Evolutionary conservation across 2,329 filamentous ascomycete species (phyloP).

Genomic region (Rutstroemia sp.): DNA sequence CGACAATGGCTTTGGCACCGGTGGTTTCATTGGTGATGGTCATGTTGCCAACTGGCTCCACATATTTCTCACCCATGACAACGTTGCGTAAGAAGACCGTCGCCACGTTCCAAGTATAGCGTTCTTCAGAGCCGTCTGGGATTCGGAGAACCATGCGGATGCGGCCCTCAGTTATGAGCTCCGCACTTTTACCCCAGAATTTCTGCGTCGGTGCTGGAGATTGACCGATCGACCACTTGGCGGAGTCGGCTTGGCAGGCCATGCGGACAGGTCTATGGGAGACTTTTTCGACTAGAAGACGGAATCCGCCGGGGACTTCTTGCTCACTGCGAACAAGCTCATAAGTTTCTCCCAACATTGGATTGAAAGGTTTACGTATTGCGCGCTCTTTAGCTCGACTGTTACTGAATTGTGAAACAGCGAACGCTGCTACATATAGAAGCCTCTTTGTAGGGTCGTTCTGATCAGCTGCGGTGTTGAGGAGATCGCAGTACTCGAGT

Average conservation of each 20-base stretch:
- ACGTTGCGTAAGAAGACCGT: slow-evolving; percentile 93
- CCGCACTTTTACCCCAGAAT: slow-evolving; percentile 96
- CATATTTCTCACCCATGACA: slow-evolving; percentile 95
- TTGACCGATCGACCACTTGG: slow-evolving; percentile 80
- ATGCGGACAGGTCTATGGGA: slow-evolving; percentile 86
- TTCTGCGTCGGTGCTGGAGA: slow-evolving; percentile 87
- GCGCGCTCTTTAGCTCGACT: slow-evolving; percentile 81
- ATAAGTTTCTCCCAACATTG: slow-evolving; percentile 90
- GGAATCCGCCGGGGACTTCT: slow-evolving; percentile 64
- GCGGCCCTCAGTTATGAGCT: slow-evolving; percentile 87
- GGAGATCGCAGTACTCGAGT: slow-evolving; percentile 79
- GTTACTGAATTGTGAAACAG: slow-evolving; percentile 77
- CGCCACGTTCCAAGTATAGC: slow-evolving; percentile 81
- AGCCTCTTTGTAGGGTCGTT: slow-evolving; percentile 60
- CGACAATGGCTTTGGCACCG: slow-evolving; percentile 74
- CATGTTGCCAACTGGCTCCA: slow-evolving; percentile 91
- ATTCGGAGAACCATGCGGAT: slow-evolving; percentile 67
- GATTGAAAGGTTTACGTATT: slow-evolving; percentile 94
- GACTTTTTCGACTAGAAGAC: slow-evolving; percentile 93
- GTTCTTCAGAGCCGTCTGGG: slow-evolving; percentile 62
- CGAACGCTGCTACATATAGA: slow-evolving; percentile 82
- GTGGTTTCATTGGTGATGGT: slow-evolving; percentile 76
- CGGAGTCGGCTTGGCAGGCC: slow-evolving; percentile 85
- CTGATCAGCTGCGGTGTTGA: slow-evolving; percentile 66
- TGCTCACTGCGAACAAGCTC: slow-evolving; percentile 84